Evolutionary conservation across 2,329 filamentous ascomycete species (phyloP).

Genomic region (Botrytis sinoallii): DNA sequence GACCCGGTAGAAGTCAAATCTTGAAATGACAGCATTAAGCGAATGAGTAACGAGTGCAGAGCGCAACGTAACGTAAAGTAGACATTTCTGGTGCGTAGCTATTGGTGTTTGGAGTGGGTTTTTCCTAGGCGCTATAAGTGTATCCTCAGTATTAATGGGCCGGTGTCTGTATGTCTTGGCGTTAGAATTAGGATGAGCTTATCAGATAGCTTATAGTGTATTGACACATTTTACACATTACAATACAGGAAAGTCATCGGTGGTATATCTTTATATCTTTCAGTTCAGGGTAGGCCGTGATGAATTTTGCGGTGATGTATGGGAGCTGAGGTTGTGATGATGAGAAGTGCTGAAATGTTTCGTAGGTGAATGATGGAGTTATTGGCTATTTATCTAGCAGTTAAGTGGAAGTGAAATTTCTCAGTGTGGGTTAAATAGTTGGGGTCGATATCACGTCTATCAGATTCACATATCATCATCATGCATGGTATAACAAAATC

Average conservation of each 20-base stretch:
- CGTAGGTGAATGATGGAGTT: not conserved
- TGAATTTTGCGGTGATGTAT: not conserved
- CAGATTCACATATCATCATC: too few relatives aligned
- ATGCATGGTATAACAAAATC: too few relatives aligned
- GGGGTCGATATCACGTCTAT: too few relatives aligned
- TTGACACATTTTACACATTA: not conserved
- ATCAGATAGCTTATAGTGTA: not conserved
- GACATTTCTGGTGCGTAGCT: not conserved
- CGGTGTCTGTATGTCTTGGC: not conserved
- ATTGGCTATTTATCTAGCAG: too few relatives aligned
- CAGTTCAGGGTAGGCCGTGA: not conserved
- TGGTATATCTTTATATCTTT: too few relatives aligned
- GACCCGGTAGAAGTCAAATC: accelerated
- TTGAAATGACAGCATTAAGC: not conserved
- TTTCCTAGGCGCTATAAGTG: too few relatives aligned
- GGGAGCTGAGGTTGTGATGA: too few relatives aligned
- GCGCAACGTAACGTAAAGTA: not conserved
- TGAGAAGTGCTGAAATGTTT: not conserved
- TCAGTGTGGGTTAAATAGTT: too few relatives aligned
- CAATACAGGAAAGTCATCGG: not conserved
- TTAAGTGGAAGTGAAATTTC: too few relatives aligned
- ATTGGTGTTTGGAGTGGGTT: not conserved
- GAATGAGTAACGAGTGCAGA: not conserved
- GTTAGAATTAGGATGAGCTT: not conserved
- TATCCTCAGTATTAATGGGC: not conserved